phyloP scores from a whole-genome alignment of 495 filamentous ascomycete species.

The Evansstolkia leycettana region DNA sequence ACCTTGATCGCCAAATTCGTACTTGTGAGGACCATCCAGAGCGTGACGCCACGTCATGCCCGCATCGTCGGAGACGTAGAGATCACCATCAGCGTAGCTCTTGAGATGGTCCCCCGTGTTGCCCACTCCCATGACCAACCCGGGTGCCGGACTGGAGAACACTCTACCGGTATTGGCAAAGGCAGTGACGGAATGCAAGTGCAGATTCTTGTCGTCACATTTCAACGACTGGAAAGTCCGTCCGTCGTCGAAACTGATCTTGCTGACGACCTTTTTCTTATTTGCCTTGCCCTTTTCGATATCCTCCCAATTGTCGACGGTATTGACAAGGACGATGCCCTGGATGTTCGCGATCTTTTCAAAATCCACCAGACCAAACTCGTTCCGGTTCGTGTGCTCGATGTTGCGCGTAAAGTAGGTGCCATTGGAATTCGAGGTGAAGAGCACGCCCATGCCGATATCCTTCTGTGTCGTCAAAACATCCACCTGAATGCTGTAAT shows the following conservation, averaged over 20 bases:
- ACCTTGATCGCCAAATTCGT: conserved; percentile 88
- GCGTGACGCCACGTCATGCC: conserved; percentile 71
- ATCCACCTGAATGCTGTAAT: conserved; percentile 95
- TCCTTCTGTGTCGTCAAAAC: conserved; percentile 56
- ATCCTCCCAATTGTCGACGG: conserved; percentile 74
- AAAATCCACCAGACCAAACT: conserved; percentile 68
- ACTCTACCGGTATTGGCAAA: conserved; percentile 69
- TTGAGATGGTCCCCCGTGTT: conserved; percentile 68
- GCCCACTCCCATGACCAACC: conserved; percentile 83
- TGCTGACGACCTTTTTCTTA: conserved; percentile 55
- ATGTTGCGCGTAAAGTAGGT: conserved; percentile 88
- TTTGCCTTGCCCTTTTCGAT: conserved; percentile 40
- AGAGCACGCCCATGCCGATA: conserved; percentile 69
- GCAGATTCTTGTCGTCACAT: conserved; percentile 45
- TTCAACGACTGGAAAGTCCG: conserved; percentile 60
- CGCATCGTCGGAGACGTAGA: conserved; percentile 86
- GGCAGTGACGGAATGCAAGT: conserved; percentile 84
- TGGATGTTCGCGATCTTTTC: conserved; percentile 84
- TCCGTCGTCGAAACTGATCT: conserved; percentile 92
- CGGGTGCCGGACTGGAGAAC: conserved; percentile 87
- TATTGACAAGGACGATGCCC: conserved; percentile 82
- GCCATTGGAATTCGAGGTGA: conserved; percentile 92
- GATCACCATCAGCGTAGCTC: conserved; percentile 51
- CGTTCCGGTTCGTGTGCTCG: conserved; percentile 77
- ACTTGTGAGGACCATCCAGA: conserved; percentile 74